Evolutionary conservation across 140 eudicot genomes (phyloP).

Genomic region (Oenanthe javanica): DNA sequence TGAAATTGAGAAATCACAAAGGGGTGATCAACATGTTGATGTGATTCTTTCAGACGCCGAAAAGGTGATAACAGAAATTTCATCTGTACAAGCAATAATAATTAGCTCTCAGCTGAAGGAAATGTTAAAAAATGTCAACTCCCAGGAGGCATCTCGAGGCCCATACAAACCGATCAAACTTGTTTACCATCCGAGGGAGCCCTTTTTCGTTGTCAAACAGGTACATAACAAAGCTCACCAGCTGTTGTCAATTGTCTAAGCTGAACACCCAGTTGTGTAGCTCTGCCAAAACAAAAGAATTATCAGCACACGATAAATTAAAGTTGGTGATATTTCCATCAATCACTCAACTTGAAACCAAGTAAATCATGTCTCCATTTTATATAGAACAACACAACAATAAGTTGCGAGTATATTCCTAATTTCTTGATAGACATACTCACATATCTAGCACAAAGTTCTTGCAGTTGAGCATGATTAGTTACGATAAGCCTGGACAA

Average conservation of each 20-base stretch:
- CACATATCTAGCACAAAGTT: background rate
- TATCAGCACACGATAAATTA: background rate
- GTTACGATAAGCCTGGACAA: background rate
- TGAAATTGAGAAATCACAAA: background rate
- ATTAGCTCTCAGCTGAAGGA: constrained; percentile 81
- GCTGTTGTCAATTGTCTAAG: background rate
- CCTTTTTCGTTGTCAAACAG: constrained; percentile 83
- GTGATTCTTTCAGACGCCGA: constrained; percentile 39
- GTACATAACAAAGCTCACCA: constrained; percentile 26
- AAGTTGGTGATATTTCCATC: too few relatives aligned
- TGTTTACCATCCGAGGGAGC: constrained; percentile 77
- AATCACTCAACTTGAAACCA: background rate
- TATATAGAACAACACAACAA: background rate
- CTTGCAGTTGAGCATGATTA: background rate
- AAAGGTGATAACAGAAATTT: constrained; percentile 58
- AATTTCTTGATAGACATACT: background rate
- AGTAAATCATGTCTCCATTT: background rate
- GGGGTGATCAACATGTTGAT: constrained; percentile 1
- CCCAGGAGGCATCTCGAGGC: constrained; percentile 45
- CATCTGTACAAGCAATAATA: constrained; percentile 70
- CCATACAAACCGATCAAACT: constrained; percentile 71
- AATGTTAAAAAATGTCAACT: constrained; percentile 42
- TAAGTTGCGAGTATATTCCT: background rate
- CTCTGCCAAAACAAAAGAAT: background rate
- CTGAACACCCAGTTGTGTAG: background rate